Conservation (phyloP, 1,284 basidiomycete species). For the Puccinia horiana region DNA sequence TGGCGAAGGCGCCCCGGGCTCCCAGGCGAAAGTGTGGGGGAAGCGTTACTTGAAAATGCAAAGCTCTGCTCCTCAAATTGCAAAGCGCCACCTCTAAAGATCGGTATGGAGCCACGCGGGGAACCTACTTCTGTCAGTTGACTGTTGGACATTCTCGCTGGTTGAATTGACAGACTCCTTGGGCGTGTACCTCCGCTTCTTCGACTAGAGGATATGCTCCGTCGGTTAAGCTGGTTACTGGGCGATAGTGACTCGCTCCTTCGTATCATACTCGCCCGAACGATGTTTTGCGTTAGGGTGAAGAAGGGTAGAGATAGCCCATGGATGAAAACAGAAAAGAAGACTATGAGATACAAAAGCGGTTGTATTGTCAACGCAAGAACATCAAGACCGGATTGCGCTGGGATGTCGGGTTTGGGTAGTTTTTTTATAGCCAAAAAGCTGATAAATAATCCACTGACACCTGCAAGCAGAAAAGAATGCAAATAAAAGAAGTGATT, state of each 20-base stretch:
- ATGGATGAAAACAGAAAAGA: conserved; percentile 57
- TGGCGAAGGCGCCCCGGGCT: too few relatives aligned
- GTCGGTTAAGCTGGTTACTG: not conserved
- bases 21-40: not conserved
- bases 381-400: conserved; percentile 55
- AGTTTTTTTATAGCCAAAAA: conserved; percentile 4
- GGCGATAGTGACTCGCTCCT: not conserved
- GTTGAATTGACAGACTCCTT: not conserved
- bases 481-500: not conserved
- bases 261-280: not conserved
- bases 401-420: conserved; percentile 51
- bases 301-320: conserved; percentile 59
- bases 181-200: not conserved
- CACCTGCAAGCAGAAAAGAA: not conserved
- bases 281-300: not conserved
- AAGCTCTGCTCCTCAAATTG: not conserved
- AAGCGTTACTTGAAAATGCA: too few relatives aligned
- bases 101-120: not conserved
- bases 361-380: conserved; percentile 57
- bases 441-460: conserved; percentile 1
- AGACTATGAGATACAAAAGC: conserved; percentile 58
- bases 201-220: not conserved
- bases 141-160: not conserved
- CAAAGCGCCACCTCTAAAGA: not conserved
- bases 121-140: not conserved